Evolutionary conservation across 73 alveolate genomes (phyloP).

Genomic region (Tetrahymena borealis): DNA sequence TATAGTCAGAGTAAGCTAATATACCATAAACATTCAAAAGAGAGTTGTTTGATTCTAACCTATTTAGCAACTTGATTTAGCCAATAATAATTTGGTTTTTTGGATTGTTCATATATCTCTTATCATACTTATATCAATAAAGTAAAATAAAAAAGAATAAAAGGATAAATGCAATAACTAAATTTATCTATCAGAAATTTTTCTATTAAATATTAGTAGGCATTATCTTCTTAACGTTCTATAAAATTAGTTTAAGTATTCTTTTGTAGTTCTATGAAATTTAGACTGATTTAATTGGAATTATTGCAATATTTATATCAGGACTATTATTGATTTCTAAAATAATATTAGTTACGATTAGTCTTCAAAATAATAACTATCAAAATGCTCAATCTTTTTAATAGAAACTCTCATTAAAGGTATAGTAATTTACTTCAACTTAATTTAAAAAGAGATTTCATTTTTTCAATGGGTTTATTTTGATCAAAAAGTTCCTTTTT

Average conservation of each 20-base stretch:
- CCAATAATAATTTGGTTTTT: neutral
- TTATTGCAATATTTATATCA: neutral
- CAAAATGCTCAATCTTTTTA: neutral
- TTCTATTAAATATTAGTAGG: neutral
- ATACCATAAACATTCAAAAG: neutral
- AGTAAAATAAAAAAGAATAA: neutral
- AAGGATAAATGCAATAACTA: neutral
- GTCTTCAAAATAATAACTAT: too few relatives aligned
- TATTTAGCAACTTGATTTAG: neutral
- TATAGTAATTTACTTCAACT: neutral
- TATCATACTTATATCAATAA: neutral
- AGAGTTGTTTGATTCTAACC: neutral
- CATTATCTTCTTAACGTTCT: neutral
- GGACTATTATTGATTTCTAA: neutral
- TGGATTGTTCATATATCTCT: neutral
- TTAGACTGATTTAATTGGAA: neutral
- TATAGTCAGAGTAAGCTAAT: neutral
- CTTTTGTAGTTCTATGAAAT: neutral
- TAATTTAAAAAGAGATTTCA: neutral
- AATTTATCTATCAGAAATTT: neutral
- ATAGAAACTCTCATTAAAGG: neutral
- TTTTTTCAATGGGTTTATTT: neutral
- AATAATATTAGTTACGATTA: too few relatives aligned
- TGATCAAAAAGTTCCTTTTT: neutral
- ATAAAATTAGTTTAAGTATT: neutral